Base-by-base conservation (phyloP, 371 early-diverging fungal species). In the Catenaria anguillulae region DNA sequence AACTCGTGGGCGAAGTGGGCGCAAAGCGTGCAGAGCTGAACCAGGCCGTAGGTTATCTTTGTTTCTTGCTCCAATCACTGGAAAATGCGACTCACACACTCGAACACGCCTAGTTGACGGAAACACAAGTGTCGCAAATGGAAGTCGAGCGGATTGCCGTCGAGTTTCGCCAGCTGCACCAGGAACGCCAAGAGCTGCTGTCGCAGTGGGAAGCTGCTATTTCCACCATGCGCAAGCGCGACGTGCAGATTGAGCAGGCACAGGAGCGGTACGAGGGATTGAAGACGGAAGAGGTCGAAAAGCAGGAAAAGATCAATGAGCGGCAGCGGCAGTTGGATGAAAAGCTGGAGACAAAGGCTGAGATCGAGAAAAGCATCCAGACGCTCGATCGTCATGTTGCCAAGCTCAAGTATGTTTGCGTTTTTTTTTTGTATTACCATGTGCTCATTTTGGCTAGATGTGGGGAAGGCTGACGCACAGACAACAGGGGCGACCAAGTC, bases 61-160 rank as follows among this genome's bases (percentile, higher is more conserved):
- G 29, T 43, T 76, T 76, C 70, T 79, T 5, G 76, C 80, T 2
- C 78, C 78, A 62, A 78, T 60, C 17, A 33, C 45, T 65, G 29
- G 13, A 62, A 33, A 46, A 46, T n/a, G 48, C 21, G 21, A 46
- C n/a, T 46, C n/a, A 46, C n/a, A n/a, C n/a, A n/a, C n/a, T 29
- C 10, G 5, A 31, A 31, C 13, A 3, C 19, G 34, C 21, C 2
- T 37, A 77, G 78, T 71, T 79, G 15, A 77, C 80, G 1, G 80
- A 80, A 62, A 78, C 78, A 6, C 76, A 77, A 59, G 78, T 77
- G 1, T 65, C 76, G 21, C 80, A 78, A 48, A 75, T 77, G 26
- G 80, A 80, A 63, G 64, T 80, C 42, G 78, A 75, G 46, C 70
- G 73, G 56, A 71, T 77, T 10, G 73, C 78, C 12, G 74, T 72